Conservation (phyloP, 805 yeast genomes). For the Saccharomycopsis capsularis region DNA sequence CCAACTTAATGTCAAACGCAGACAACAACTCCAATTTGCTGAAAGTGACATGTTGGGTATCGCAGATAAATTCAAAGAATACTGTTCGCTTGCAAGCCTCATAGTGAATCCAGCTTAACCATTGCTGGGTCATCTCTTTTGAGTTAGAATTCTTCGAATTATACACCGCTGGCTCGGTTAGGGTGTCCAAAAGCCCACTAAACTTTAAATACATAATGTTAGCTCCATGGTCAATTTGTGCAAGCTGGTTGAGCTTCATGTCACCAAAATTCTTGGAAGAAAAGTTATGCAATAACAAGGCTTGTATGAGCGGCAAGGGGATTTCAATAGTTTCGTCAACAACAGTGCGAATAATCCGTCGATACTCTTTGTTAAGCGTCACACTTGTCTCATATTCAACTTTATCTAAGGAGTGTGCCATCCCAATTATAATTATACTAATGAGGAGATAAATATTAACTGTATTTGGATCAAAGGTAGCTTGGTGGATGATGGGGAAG, state of each 20-base stretch:
- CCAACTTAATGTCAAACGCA: constrained; percentile 38
- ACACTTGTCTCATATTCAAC: constrained; percentile 9
- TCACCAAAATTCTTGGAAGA: constrained; percentile 17
- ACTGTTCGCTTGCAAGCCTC: constrained; percentile 40
- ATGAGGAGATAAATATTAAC: constrained; percentile 11
- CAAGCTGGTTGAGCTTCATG: constrained; percentile 9
- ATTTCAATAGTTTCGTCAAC: constrained; percentile 4
- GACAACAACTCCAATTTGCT: constrained; percentile 28
- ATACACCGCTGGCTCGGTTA: constrained; percentile 11
- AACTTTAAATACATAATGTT: constrained; percentile 15
- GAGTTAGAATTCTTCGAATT: not conserved
- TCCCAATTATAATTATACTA: constrained; percentile 18
- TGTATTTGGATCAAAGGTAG: constrained; percentile 19
- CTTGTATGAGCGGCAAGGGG: constrained; percentile 12
- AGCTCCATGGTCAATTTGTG: constrained; percentile 19
- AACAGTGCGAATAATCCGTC: constrained; percentile 7
- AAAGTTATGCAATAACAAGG: constrained; percentile 13
- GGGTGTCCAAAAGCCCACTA: constrained; percentile 12
- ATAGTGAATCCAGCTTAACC: constrained; percentile 42
- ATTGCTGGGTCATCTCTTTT: constrained; percentile 22
- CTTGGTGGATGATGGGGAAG: constrained; percentile 18
- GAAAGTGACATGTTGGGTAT: constrained; percentile 32
- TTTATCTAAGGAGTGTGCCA: constrained; percentile 12
- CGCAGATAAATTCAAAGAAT: constrained; percentile 36
- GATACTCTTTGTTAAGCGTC: constrained; percentile 5